A percentile compares a stretch with the other conserved stretches of the same genome.
Conservation (phyloP, 192 early-diverging fungal species). For the Thamnidium elegans region DNA sequence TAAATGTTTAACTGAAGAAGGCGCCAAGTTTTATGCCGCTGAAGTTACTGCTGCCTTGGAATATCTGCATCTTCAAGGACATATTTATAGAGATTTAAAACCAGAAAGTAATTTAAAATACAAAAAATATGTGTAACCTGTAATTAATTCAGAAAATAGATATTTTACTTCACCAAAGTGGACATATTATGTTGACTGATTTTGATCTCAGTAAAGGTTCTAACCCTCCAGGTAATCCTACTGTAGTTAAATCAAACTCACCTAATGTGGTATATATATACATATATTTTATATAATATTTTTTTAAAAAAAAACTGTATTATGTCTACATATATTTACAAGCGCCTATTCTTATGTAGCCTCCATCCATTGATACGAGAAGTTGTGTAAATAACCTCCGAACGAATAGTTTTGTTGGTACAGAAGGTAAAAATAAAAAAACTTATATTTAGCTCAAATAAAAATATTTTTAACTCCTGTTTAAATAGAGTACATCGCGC, state of each 20-base stretch:
- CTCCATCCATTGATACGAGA: slow-evolving; percentile 84
- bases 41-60: slow-evolving; percentile 95
- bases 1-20: slow-evolving; percentile 86
- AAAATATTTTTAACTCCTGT: neutral
- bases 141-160: slow-evolving; percentile 34
- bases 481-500: slow-evolving; percentile 90
- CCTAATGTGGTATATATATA: slow-evolving; percentile 50
- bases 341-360: slow-evolving; percentile 22
- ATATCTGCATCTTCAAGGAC: slow-evolving; percentile 94
- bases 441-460: slow-evolving; percentile 37
- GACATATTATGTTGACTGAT: slow-evolving; percentile 98
- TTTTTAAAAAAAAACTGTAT: slow-evolving; percentile 41
- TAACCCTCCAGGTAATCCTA: slow-evolving; percentile 70
- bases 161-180: slow-evolving; percentile 91
- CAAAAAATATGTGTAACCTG: slow-evolving; percentile 11
- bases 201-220: slow-evolving; percentile 98
- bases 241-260: slow-evolving; percentile 60
- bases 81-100: slow-evolving; percentile 97
- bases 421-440: slow-evolving; percentile 67
- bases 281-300: neutral
- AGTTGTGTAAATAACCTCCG: slow-evolving; percentile 83
- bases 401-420: slow-evolving; percentile 98
- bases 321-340: neutral
- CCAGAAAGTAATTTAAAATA: slow-evolving; percentile 80
- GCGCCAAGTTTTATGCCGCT: slow-evolving; percentile 96